These are phyloP conservation scores for Entomortierella chlamydospora DNA, from an alignment of 192 early-diverging fungal species.

Conservation along the genomic window DNA sequence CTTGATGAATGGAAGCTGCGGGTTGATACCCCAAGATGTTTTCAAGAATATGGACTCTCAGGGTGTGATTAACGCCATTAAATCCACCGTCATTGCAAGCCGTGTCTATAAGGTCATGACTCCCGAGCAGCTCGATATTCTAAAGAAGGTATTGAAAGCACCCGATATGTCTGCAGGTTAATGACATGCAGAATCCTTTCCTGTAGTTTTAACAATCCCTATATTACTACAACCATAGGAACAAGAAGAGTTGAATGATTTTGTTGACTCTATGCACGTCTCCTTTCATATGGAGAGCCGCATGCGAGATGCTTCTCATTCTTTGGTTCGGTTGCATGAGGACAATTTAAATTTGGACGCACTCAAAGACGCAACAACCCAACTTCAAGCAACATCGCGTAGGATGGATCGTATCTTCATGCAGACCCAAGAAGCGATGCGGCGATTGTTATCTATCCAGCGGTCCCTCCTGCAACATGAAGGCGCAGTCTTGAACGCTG, in stretches of 20 bases:
- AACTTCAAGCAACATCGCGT: conserved; percentile 13
- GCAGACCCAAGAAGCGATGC: conserved; percentile 36
- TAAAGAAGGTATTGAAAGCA: conserved; percentile 30
- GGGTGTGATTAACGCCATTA: conserved; percentile 12
- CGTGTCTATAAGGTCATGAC: conserved; percentile 45
- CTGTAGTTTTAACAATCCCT: neutral
- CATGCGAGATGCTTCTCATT: conserved; percentile 45
- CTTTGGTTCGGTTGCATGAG: conserved; percentile 35
- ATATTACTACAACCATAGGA: conserved; percentile 10
- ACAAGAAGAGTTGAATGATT: conserved; percentile 26
- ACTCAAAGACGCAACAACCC: conserved; percentile 21
- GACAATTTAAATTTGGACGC: conserved; percentile 12
- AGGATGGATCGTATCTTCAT: conserved; percentile 38
- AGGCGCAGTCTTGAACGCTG: conserved; percentile 39
- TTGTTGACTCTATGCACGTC: conserved; percentile 42
- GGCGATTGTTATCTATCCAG: conserved; percentile 24
- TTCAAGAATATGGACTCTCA: conserved; percentile 29
- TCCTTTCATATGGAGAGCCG: conserved; percentile 33
- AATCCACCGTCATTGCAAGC: conserved; percentile 16
- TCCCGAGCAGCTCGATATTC: conserved; percentile 23
- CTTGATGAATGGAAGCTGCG: conserved; percentile 10
- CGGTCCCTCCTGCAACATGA: conserved; percentile 32
- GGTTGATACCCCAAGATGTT: conserved; percentile 44
- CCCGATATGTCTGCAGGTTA: neutral
- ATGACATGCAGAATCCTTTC: neutral